Evolutionary conservation across 139 green algal species (phyloP).

Genomic region (Chara braunii): DNA sequence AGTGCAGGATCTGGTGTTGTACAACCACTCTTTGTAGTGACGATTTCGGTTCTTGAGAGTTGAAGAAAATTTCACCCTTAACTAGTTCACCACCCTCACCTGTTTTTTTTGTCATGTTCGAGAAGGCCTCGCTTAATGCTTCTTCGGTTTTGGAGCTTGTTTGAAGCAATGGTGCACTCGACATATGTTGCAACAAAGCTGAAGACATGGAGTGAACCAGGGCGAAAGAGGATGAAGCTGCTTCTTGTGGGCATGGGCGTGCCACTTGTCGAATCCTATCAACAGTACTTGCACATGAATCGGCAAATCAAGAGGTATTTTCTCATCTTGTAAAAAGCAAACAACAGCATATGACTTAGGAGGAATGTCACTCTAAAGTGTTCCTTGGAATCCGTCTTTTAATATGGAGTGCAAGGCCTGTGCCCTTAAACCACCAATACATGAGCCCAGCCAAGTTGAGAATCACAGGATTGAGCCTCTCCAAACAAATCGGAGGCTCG

Average conservation of each 20-base stretch:
- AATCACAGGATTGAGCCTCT: too few relatives aligned
- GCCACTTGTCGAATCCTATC: conserved; percentile 38
- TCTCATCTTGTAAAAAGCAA: too few relatives aligned
- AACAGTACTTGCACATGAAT: conserved; percentile 41
- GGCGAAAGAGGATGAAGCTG: conserved; percentile 53
- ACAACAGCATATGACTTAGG: too few relatives aligned
- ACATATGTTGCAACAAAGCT: conserved; percentile 70
- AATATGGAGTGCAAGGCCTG: not conserved
- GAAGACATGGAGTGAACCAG: conserved; percentile 69
- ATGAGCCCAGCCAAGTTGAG: too few relatives aligned
- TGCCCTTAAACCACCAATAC: not conserved
- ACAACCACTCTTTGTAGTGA: too few relatives aligned
- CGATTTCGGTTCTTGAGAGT: too few relatives aligned
- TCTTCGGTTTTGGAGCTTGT: conserved; percentile 75
- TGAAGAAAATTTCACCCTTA: too few relatives aligned
- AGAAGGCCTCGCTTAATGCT: conserved; percentile 36
- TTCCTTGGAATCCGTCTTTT: not conserved
- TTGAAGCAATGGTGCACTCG: conserved; percentile 69
- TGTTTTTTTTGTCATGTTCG: too few relatives aligned
- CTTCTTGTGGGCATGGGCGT: conserved; percentile 74
- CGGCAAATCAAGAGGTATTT: not conserved
- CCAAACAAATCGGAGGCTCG: too few relatives aligned
- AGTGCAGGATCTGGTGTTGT: too few relatives aligned
- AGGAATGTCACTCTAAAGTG: too few relatives aligned
- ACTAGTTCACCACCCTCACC: too few relatives aligned